Evolutionary conservation across 73 alveolate genomes (phyloP), one percentile per base, ranked within the genome.

Genomic region (Paramecium caudatum): DNA sequence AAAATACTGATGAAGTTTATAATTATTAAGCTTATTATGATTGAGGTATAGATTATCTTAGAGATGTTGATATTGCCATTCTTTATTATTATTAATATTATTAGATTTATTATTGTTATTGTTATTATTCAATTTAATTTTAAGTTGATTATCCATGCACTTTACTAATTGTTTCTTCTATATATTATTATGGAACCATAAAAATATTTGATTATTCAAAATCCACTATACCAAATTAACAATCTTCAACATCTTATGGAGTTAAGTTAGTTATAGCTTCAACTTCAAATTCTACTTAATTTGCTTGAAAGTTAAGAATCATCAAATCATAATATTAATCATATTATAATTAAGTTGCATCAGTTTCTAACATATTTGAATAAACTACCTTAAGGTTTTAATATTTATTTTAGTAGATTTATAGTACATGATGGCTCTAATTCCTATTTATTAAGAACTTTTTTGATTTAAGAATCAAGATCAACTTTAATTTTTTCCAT

Each of bases 201-300:
- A 39, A 74, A 43, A 74, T 36, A 13, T 41, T 23, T 5, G 62
- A 39, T 10, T 74, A 17, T 23, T 74, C 88, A 45, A 74, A 74
- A 74, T 74, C 88, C 1, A 74, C 88, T 1, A 74, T 74, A 0
- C 88, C 88, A 74, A 74, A 74, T 45, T 74, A 41, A 19, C 88
- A 74, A 45, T 74, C 88, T 27, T 74, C 88, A 39, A 74, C 43
- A 39, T 74, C 88, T 19, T 74, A 15, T 7, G 43, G 25, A 34
- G 88, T 43, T 41, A 74, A 21, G 15, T 45, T 74, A 1, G 69
- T 74, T 2, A 74, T 74, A 15, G 69, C 88, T 45, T 74, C 88
- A 15, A 74, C 88, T 37, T 74, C 88, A 74, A 74, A 74, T 41
- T 74, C 88, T 8, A 74, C 62, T 41, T 74, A 41, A 45, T 74